Base-by-base conservation (phyloP, 202 grass and related monocot genomes). In the Digitaria exilis region DNA sequence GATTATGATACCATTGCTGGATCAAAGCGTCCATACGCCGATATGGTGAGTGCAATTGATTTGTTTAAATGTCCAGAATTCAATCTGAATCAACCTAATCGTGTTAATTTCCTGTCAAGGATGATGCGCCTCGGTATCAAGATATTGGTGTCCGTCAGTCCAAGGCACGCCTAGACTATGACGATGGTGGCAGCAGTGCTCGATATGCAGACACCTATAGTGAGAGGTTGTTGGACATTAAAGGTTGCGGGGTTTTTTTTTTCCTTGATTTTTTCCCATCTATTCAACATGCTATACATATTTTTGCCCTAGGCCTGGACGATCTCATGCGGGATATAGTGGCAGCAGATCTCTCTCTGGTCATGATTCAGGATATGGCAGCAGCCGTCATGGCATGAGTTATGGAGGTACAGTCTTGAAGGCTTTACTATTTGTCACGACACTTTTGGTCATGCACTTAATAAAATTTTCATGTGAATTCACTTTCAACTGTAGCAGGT, bases 11-110 rank as follows among this genome's bases (percentile, higher is more conserved):
- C 92, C 61, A 65, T 95, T 34, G 79, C 93, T 78, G 79, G 87
- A 73, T 92, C 89, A 82, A 97, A 92, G 57, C 94, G 87, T 45
- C 84, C 85, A 69, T 97, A 94, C 66, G 45, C 77, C 28, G 94
- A 97, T 50, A 88, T 94, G 70, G 94, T 97, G 73, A 94, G 91
- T 76, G 49, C 24, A 51, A 26, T 75, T 65, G 39, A 63, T 74
- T 84, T 58, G 60, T 24, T 84, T 44, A 52, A 24, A 51, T 83
- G n/a, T 4, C 65, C 69, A 35, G 9, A 39, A n/a, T 45, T 75
- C 25, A 19, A 4, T 68, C 69, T 39, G 37, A 56, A 74, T 45
- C 17, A 80, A 75, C 37, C 48, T 84, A 76, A 75, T 57, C 12
- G 76, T 34, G 14, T 39, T 87, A 48, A 68, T 89, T 16, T 84